phyloP scores from a whole-genome alignment of 208 protist species.

The Phytomonas sp. region DNA sequence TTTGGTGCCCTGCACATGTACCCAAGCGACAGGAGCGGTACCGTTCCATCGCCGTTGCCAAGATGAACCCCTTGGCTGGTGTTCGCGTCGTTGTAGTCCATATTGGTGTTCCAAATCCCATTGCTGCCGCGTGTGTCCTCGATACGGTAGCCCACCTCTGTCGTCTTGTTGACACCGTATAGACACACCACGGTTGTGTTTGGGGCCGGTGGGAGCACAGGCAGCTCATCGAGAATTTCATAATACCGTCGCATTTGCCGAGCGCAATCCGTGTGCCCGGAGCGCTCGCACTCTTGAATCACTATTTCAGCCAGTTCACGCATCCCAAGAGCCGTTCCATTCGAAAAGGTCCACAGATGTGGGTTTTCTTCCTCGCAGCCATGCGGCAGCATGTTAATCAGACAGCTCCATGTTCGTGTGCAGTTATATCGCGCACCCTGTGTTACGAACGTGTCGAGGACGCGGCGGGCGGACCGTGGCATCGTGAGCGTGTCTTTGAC shows the following conservation, averaged over 20 bases:
- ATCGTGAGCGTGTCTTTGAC: slow-evolving; percentile 81
- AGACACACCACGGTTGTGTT: slow-evolving; percentile 83
- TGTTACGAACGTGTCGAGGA: slow-evolving; percentile 77
- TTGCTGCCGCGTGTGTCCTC: slow-evolving; percentile 6
- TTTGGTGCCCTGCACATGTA: slow-evolving; percentile 88
- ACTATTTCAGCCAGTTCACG: slow-evolving; percentile 28
- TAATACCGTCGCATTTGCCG: slow-evolving; percentile 23
- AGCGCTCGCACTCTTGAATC: slow-evolving; percentile 27
- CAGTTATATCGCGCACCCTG: slow-evolving; percentile 49
- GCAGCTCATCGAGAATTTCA: slow-evolving; percentile 30
- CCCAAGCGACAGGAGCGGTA: slow-evolving; percentile 79
- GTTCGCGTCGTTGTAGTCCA: slow-evolving; percentile 14
- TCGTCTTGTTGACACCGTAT: slow-evolving; percentile 78
- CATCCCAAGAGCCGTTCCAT: slow-evolving; percentile 38
- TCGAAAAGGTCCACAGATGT: slow-evolving; percentile 32
- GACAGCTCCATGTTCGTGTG: slow-evolving; percentile 66
- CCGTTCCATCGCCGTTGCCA: slow-evolving; percentile 84
- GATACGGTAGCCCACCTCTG: slow-evolving; percentile 80
- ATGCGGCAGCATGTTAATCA: slow-evolving; percentile 55
- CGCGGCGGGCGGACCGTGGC: slow-evolving; percentile 33
- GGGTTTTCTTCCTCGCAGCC: slow-evolving; percentile 51
- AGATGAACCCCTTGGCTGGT: slow-evolving; percentile 53
- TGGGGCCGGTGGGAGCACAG: slow-evolving; percentile 69
- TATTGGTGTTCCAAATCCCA: slow-evolving; percentile 24
- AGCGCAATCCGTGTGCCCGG: slow-evolving; percentile 43